Evolutionary conservation across 208 protist genomes (phyloP).

Genomic region (Trypanosoma conorhini): DNA sequence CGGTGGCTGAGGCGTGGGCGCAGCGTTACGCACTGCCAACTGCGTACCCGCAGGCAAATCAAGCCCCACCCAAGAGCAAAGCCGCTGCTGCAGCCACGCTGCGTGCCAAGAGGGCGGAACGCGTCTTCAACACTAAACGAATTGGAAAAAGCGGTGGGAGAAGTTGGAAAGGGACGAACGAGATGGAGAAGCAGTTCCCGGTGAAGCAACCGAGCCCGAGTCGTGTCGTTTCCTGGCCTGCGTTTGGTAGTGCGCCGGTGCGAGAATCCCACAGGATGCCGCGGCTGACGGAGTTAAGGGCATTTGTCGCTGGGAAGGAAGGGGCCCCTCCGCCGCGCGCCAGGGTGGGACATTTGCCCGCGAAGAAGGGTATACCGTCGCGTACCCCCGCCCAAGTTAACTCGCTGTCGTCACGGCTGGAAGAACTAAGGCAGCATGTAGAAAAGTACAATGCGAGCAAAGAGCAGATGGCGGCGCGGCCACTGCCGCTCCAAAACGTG

Average conservation of each 20-base stretch:
- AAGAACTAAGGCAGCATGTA: slow-evolving; percentile 3
- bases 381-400: background rate
- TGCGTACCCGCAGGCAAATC: background rate
- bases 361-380: background rate
- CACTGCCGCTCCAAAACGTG: background rate
- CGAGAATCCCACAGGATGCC: background rate
- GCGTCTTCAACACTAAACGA: background rate
- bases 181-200: background rate
- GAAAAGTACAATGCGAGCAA: slow-evolving; percentile 4
- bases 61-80: background rate
- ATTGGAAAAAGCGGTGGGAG: background rate
- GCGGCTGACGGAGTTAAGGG: background rate
- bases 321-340: background rate
- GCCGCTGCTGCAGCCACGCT: background rate
- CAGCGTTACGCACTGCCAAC: background rate
- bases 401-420: background rate
- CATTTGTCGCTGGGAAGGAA: background rate
- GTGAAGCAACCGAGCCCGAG: background rate
- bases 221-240: background rate
- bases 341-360: background rate
- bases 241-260: background rate
- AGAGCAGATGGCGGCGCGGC: background rate
- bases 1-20: background rate
- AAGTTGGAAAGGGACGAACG: background rate
- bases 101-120: background rate